Conservation (phyloP, 805 yeast genomes). For the Ogataea siamensis region DNA sequence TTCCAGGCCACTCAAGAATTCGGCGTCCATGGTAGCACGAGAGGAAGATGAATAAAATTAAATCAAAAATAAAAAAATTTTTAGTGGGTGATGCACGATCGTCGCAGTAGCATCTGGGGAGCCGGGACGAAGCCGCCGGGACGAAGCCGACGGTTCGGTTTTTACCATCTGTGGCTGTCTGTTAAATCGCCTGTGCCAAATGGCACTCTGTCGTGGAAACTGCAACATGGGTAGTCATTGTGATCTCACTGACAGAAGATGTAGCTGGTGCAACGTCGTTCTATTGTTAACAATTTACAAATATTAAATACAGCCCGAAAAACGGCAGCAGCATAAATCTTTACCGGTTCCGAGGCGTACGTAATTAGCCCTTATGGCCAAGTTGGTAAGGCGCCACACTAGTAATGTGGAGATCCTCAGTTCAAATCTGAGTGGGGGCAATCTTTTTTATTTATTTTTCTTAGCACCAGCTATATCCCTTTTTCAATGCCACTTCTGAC, state of each 20-base stretch:
- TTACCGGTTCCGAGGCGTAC: background rate
- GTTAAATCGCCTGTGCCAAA: too few relatives aligned
- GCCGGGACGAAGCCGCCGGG: too few relatives aligned
- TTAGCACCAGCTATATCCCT: slow-evolving; percentile 6
- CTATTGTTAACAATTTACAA: background rate
- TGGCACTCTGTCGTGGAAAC: too few relatives aligned
- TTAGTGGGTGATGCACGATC: slow-evolving; percentile 11
- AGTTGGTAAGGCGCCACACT: slow-evolving; percentile 38
- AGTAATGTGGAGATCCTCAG: slow-evolving; percentile 38
- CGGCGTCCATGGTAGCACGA: slow-evolving; percentile 55
- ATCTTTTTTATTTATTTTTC: slow-evolving; percentile 2
- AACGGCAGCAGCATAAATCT: too few relatives aligned
- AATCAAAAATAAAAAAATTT: slow-evolving; percentile 7
- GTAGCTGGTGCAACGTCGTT: background rate
- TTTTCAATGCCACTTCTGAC: slow-evolving; percentile 8
- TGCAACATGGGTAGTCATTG: too few relatives aligned
- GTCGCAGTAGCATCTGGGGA: background rate
- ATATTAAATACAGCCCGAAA: too few relatives aligned
- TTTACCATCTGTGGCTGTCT: too few relatives aligned
- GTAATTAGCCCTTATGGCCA: slow-evolving; percentile 32
- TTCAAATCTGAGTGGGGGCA: slow-evolving; percentile 37
- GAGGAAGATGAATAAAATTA: slow-evolving; percentile 1
- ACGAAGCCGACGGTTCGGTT: too few relatives aligned
- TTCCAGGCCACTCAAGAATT: slow-evolving; percentile 68
- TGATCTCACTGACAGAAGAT: background rate